phyloP scores from a whole-genome alignment of 1,284 basidiomycete genomes.

The Cryptococcus depauperatus region DNA sequence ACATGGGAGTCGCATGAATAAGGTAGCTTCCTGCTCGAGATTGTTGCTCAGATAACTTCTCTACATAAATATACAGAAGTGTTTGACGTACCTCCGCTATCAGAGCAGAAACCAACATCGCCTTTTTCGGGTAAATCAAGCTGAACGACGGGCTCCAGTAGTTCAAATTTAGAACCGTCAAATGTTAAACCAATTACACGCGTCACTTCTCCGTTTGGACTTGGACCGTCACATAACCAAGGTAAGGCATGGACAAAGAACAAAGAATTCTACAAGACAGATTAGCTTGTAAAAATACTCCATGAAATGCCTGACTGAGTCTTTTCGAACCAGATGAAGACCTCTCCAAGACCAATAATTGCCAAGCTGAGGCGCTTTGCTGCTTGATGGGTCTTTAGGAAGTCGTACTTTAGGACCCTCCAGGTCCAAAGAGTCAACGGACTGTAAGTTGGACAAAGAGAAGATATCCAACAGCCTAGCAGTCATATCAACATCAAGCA shows the following conservation, averaged over 20 bases:
- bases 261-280: slow-evolving; percentile 1
- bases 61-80: neutral
- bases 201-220: slow-evolving; percentile 37
- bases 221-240: slow-evolving; percentile 34
- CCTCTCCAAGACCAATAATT: slow-evolving; percentile 33
- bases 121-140: slow-evolving; percentile 39
- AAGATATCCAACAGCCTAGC: slow-evolving; percentile 32
- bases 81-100: slow-evolving; percentile 16
- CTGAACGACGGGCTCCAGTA: slow-evolving; percentile 17
- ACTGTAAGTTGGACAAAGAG: slow-evolving; percentile 17
- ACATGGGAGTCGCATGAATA: slow-evolving; percentile 26
- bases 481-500: neutral
- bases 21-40: slow-evolving; percentile 19
- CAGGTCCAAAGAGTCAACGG: slow-evolving; percentile 12
- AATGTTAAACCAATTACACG: slow-evolving; percentile 26
- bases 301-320: slow-evolving; percentile 18
- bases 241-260: slow-evolving; percentile 31
- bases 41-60: neutral
- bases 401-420: slow-evolving; percentile 8
- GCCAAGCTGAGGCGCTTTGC: slow-evolving; percentile 17
- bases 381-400: neutral
- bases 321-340: slow-evolving; percentile 22
- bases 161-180: neutral
- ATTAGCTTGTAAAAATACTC: too few species aligned
- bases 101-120: slow-evolving; percentile 21